Conservation (phyloP, 495 filamentous ascomycete species). For the Articulospora tetracladia region DNA sequence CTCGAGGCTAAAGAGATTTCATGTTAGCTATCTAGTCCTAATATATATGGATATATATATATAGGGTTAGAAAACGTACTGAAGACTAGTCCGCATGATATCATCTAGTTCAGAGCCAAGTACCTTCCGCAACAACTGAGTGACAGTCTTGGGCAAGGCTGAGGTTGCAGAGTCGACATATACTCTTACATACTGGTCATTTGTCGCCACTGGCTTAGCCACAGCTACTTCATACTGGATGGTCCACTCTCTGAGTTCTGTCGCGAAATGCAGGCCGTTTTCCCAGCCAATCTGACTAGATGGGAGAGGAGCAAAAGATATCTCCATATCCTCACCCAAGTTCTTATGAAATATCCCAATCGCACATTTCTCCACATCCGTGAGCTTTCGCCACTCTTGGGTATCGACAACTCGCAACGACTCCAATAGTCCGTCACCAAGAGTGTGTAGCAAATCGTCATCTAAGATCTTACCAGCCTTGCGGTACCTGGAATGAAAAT, state of each 20-base stretch:
- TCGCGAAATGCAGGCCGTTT: conserved; percentile 18
- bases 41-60: not conserved
- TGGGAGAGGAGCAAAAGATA: conserved; percentile 25
- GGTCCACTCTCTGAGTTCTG: conserved; percentile 17
- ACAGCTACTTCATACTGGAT: conserved; percentile 18
- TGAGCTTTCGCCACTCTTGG: conserved; percentile 41
- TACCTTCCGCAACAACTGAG: not conserved
- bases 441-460: not conserved
- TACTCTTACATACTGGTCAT: conserved; percentile 20
- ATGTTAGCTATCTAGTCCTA: not conserved
- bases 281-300: conserved; percentile 15
- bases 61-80: not conserved
- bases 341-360: conserved; percentile 36
- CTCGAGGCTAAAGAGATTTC: not conserved
- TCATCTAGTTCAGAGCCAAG: not conserved
- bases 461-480: conserved; percentile 24
- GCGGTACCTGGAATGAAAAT: conserved; percentile 38
- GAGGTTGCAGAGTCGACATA: not conserved
- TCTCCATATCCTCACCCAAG: conserved; percentile 39
- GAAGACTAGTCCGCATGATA: not conserved
- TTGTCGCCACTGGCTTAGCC: conserved; percentile 25
- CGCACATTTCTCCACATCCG: conserved; percentile 39
- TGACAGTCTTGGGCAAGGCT: not conserved
- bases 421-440: conserved; percentile 32
- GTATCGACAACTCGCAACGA: conserved; percentile 28